phyloP scores from a whole-genome alignment of 2,329 filamentous ascomycete genomes.

The Aureobasidium sp. region DNA sequence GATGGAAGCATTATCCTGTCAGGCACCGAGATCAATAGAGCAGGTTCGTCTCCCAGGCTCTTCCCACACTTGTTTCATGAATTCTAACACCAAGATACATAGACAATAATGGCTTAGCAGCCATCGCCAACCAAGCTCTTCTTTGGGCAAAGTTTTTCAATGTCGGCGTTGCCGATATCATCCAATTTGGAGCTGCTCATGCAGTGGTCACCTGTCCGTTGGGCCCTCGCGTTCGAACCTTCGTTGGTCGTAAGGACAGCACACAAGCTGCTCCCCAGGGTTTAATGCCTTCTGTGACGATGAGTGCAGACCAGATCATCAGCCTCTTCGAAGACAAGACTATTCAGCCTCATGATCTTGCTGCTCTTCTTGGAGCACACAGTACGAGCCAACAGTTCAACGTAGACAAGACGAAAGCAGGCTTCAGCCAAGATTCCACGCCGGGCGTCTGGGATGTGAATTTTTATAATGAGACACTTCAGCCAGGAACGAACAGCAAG shows the following conservation, averaged over 20 bases:
- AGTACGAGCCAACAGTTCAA: conserved; percentile 33
- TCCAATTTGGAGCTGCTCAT: conserved; percentile 32
- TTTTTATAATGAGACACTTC: conserved; percentile 31
- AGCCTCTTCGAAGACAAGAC: conserved; percentile 34
- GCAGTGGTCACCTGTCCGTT: conserved; percentile 34
- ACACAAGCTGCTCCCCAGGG: conserved; percentile 28
- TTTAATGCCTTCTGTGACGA: conserved; percentile 29
- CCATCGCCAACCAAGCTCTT: conserved; percentile 17
- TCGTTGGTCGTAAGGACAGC: conserved; percentile 34
- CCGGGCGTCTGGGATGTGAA: conserved; percentile 30
- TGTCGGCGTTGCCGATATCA: conserved; percentile 33
- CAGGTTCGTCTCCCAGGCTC: neutral
- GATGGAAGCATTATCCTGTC: conserved; percentile 42
- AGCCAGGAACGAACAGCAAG: conserved; percentile 22
- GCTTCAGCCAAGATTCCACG: conserved; percentile 29
- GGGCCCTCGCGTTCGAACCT: conserved; percentile 32
- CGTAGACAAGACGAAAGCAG: conserved; percentile 26
- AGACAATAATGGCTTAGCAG: conserved; percentile 28
- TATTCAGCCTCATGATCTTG: conserved; percentile 31
- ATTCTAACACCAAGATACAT: neutral
- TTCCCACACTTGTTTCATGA: neutral
- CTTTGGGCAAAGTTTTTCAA: conserved; percentile 24
- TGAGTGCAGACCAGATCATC: conserved; percentile 29
- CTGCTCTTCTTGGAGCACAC: conserved; percentile 33
- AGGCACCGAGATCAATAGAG: conserved; percentile 33